phyloP scores from a whole-genome alignment of 2,329 filamentous ascomycete genomes.

The Aspergillus sp. region DNA sequence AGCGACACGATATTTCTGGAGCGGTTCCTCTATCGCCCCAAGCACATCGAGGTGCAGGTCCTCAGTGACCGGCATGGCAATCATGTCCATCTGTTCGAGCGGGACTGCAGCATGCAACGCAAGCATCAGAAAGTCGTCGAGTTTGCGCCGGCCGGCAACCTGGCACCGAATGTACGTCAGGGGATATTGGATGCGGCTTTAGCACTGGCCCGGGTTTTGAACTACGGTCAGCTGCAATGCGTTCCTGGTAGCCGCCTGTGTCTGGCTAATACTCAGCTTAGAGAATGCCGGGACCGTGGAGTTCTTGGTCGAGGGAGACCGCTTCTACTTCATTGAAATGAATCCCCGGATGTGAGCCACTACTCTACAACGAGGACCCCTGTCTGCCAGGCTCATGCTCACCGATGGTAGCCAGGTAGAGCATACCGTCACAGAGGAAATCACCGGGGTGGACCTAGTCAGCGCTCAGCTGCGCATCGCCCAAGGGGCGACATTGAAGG shows the following conservation, averaged over 20 bases:
- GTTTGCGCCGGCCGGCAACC: not conserved
- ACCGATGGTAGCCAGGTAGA: constrained; percentile 38
- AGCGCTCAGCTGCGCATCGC: constrained; percentile 16
- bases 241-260: too few species aligned
- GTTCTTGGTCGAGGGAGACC: constrained; percentile 36
- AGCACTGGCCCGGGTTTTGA: too few species aligned
- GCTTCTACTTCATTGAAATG: constrained; percentile 44
- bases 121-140: constrained; percentile 48
- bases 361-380: too few species aligned
- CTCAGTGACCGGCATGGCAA: constrained; percentile 32
- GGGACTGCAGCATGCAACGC: constrained; percentile 46
- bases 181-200: constrained; percentile 33
- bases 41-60: constrained; percentile 47
- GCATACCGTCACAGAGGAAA: constrained; percentile 39
- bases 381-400: too few species aligned
- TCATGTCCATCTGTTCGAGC: constrained; percentile 23
- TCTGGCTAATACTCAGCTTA: too few species aligned
- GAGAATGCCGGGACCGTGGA: constrained; percentile 40
- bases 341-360: constrained; percentile 30
- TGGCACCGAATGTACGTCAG: constrained; percentile 33
- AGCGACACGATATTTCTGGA: constrained; percentile 38
- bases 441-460: constrained; percentile 34
- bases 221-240: too few species aligned
- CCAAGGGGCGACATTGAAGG: constrained; percentile 59
- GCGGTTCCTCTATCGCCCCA: constrained; percentile 33